phyloP scores from a whole-genome alignment of 2,329 filamentous ascomycete genomes.

The Thermoascus crustaceus region DNA sequence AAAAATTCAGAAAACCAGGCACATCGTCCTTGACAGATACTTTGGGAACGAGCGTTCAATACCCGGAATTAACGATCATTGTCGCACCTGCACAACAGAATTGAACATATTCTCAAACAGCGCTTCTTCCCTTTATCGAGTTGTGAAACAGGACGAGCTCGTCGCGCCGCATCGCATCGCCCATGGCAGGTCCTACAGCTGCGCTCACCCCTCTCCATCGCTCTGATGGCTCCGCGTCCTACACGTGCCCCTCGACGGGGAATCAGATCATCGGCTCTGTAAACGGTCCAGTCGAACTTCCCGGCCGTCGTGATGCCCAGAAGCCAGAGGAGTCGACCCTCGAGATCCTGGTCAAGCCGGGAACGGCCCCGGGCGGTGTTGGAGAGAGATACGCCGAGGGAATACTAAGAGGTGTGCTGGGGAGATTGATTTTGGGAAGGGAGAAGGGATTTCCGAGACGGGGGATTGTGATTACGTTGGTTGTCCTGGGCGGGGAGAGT shows the following conservation, averaged over 20 bases:
- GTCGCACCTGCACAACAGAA: too few relatives aligned
- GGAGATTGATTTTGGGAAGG: constrained; percentile 34
- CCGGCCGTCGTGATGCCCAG: constrained; percentile 66
- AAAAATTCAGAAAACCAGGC: too few relatives aligned
- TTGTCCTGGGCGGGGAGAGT: constrained; percentile 29
- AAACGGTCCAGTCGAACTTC: constrained; percentile 88
- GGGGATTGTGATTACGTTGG: constrained; percentile 37
- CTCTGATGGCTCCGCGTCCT: constrained; percentile 34
- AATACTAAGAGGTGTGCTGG: constrained; percentile 30
- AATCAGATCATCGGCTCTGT: constrained; percentile 78
- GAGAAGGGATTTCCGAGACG: constrained; percentile 34
- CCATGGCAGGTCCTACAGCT: constrained; percentile 29
- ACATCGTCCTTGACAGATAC: too few relatives aligned
- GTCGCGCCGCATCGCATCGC: constrained; percentile 4
- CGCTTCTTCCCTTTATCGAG: too few relatives aligned
- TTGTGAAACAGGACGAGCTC: too few relatives aligned
- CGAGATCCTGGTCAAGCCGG: constrained; percentile 83
- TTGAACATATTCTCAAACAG: too few relatives aligned
- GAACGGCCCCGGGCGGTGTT: constrained; percentile 75
- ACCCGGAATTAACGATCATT: too few relatives aligned
- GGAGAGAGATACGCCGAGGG: constrained; percentile 75
- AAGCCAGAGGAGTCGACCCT: constrained; percentile 83
- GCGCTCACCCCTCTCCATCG: constrained; percentile 27
- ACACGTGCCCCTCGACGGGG: constrained; percentile 43
- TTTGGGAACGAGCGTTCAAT: too few relatives aligned